Percentiles rank a stretch among this genome's conserved stretches.
Evolutionary conservation across 148 eudicot genomes (phyloP).

Genomic region (Silene latifolia): DNA sequence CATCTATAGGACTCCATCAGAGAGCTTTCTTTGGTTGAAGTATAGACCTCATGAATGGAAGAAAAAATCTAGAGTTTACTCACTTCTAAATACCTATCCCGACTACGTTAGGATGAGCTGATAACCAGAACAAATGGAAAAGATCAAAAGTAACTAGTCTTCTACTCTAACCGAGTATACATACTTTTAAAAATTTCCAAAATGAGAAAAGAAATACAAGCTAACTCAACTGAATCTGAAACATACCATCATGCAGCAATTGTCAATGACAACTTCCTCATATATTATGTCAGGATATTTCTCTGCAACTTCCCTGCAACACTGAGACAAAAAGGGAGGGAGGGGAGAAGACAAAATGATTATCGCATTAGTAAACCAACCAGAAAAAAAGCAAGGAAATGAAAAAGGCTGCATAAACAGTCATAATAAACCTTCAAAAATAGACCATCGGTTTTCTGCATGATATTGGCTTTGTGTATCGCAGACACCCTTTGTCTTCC

Average conservation of each 20-base stretch:
- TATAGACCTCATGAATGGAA: too few species aligned
- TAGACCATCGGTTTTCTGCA: conserved; percentile 99
- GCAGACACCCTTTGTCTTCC: conserved; percentile 96
- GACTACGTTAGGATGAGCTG: too few species aligned
- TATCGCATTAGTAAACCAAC: neutral
- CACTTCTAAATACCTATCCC: too few species aligned
- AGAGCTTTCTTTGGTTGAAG: too few species aligned
- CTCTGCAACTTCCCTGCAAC: conserved; percentile 98
- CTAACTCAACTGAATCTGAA: neutral
- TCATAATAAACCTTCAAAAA: conserved; percentile 67
- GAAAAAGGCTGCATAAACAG: neutral
- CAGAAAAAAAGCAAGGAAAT: conserved; percentile 6
- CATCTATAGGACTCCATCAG: too few species aligned
- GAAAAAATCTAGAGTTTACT: too few species aligned
- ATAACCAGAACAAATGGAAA: too few species aligned
- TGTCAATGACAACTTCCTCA: conserved; percentile 97
- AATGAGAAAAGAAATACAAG: neutral
- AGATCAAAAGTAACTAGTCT: too few species aligned
- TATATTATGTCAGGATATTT: conserved; percentile 90
- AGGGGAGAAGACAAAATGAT: conserved; percentile 8
- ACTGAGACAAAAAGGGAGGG: conserved; percentile 43
- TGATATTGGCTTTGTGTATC: conserved; percentile 96
- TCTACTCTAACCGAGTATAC: too few species aligned
- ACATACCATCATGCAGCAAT: conserved; percentile 95
- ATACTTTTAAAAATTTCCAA: too few species aligned